Conservation (phyloP, 441 rosid genomes). For the Macaranga tanarius region DNA sequence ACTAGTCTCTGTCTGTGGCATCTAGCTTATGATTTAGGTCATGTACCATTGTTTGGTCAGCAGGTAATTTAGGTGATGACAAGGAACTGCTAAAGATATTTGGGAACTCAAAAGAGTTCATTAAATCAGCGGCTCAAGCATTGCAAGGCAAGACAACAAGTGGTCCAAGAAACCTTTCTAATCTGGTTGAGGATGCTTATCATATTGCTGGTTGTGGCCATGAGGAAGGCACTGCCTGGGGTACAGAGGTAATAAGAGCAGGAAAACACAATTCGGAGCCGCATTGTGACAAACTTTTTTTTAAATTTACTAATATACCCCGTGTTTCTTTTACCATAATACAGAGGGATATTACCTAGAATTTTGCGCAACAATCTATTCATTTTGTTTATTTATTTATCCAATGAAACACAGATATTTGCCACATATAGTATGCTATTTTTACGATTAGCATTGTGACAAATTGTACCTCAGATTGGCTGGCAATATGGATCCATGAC, state of each 20-base stretch:
- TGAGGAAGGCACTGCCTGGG: slow-evolving; percentile 53
- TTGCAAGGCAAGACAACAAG: slow-evolving; percentile 33
- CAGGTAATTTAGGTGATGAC: slow-evolving; percentile 32
- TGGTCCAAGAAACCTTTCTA: slow-evolving; percentile 18
- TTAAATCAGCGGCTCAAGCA: slow-evolving; percentile 38
- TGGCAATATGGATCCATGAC: slow-evolving; percentile 48
- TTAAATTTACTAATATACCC: no score
- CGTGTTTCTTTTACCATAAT: no score
- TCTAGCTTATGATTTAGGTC: no score
- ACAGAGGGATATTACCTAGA: no score
- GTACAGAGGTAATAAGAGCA: slow-evolving; percentile 36
- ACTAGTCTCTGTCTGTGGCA: no score
- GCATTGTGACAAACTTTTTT: no score
- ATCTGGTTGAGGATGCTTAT: slow-evolving; percentile 32
- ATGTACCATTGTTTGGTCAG: no score
- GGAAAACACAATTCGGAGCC: no score
- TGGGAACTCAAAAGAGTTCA: slow-evolving; percentile 49
- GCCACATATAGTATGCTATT: not conserved
- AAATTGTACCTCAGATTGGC: slow-evolving; percentile 34
- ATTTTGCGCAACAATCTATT: no score
- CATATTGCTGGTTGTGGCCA: slow-evolving; percentile 45
- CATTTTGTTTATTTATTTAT: no score
- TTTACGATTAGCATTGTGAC: not conserved
- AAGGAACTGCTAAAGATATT: slow-evolving; percentile 24
- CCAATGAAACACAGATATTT: no score